Percentiles rank a stretch among this genome's conserved stretches.
phyloP scores from a whole-genome alignment of 306 rosid genomes.

The Castanospermum australe region DNA sequence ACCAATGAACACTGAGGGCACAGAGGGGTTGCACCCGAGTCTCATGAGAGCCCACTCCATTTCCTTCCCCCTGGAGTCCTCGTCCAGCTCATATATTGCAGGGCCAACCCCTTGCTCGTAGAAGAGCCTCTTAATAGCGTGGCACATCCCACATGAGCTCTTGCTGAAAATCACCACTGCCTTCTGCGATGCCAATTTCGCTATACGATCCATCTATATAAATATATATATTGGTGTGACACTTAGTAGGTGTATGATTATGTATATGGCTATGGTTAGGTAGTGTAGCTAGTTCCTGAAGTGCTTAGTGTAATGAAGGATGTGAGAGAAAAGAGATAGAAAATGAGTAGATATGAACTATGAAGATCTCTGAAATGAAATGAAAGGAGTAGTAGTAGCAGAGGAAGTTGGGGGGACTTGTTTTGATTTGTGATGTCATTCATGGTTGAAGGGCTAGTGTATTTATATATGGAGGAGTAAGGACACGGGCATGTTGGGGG shows the following conservation, averaged over 20 bases:
- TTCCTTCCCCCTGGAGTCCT: slow-evolving; percentile 74
- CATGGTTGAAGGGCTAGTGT: slow-evolving; percentile 7
- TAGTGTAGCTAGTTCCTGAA: background rate
- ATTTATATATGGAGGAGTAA: slow-evolving; percentile 28
- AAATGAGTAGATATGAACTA: background rate
- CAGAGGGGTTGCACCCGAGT: slow-evolving; percentile 86
- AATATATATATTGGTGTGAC: background rate
- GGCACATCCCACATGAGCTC: slow-evolving; percentile 97
- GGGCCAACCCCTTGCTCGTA: slow-evolving; percentile 96
- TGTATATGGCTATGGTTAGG: background rate
- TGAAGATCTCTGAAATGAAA: slow-evolving; percentile 3
- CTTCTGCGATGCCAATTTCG: slow-evolving; percentile 73
- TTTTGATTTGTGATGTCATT: slow-evolving; percentile 34
- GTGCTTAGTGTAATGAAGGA: background rate
- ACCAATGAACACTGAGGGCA: slow-evolving; percentile 87
- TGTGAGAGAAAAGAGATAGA: background rate
- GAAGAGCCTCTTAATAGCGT: slow-evolving; percentile 83
- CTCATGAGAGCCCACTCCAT: slow-evolving; percentile 88
- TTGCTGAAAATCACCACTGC: slow-evolving; percentile 98
- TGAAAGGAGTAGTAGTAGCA: background rate
- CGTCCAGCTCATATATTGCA: slow-evolving; percentile 76
- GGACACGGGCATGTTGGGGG: background rate
- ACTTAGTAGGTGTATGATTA: background rate
- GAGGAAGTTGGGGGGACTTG: background rate
- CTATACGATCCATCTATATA: slow-evolving; percentile 64